These are phyloP conservation scores for Leccinum aurantiacum DNA, from an alignment of 768 basidiomycete genomes.

Conservation along the genomic window DNA sequence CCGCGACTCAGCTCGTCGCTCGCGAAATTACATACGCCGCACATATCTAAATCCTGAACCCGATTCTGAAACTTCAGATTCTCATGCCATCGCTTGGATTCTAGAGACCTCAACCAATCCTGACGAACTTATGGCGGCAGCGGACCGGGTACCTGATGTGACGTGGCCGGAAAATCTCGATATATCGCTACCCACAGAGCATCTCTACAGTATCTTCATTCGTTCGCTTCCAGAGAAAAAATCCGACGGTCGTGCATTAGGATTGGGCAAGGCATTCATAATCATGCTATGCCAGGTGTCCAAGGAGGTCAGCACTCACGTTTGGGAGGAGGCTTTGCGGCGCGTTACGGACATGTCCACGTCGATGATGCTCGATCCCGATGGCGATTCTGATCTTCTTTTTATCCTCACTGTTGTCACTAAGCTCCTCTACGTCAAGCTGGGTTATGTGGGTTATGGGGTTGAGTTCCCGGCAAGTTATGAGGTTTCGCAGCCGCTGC, in stretches of 20 bases:
- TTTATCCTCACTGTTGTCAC: slow-evolving; percentile 2
- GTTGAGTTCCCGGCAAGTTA: not conserved
- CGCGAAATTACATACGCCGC: not conserved
- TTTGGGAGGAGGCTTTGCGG: not conserved
- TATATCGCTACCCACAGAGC: slow-evolving; percentile 4
- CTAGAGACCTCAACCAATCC: slow-evolving; percentile 22
- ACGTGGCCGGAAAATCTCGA: slow-evolving; percentile 15
- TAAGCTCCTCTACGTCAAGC: slow-evolving; percentile 4
- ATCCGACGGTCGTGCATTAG: not conserved
- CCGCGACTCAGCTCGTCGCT: not conserved
- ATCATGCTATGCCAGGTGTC: slow-evolving; percentile 4
- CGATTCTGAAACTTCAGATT: not conserved
- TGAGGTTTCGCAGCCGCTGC: slow-evolving; percentile 1
- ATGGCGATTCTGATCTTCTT: slow-evolving; percentile 3
- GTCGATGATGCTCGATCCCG: not conserved
- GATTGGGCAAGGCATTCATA: slow-evolving; percentile 6
- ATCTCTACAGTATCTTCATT: slow-evolving; percentile 4
- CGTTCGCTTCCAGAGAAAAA: not conserved
- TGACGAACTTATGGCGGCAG: slow-evolving; percentile 12
- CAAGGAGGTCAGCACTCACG: not conserved
- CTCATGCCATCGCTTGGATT: slow-evolving; percentile 18
- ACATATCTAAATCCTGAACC: slow-evolving; percentile 1
- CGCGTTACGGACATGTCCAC: not conserved
- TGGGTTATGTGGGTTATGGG: not conserved
- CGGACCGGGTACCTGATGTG: slow-evolving; percentile 16